Conservation (phyloP, 495 filamentous ascomycete species). For the Aspergillus indologenus region DNA sequence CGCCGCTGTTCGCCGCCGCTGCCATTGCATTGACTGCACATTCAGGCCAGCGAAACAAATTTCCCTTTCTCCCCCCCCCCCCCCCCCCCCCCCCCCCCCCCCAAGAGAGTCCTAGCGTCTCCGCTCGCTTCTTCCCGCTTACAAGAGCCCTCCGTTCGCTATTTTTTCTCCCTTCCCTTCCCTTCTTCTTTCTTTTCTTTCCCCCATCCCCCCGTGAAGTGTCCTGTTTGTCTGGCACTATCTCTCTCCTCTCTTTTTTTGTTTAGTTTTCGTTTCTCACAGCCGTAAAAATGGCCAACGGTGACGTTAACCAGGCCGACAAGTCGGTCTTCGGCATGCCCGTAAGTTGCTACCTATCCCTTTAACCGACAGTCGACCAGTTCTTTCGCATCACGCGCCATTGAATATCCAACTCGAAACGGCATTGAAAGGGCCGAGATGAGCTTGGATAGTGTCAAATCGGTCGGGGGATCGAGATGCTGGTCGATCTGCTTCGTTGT, state of each 20-base stretch:
- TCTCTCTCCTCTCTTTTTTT: slow-evolving; percentile 41
- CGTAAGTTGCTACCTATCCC: slow-evolving; percentile 34
- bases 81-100: slow-evolving; percentile 12
- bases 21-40: slow-evolving; percentile 7
- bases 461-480: not conserved
- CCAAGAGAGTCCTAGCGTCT: slow-evolving; percentile 31
- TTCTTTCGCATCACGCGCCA: slow-evolving; percentile 11
- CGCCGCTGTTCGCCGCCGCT: slow-evolving; percentile 11
- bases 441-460: not conserved
- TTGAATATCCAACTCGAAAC: not conserved
- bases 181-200: slow-evolving; percentile 33
- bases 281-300: slow-evolving; percentile 49
- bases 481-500: slow-evolving; percentile 2
- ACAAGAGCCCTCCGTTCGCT: slow-evolving; percentile 41
- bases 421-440: not conserved
- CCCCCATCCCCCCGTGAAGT: slow-evolving; percentile 37
- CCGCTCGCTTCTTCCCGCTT: slow-evolving; percentile 43
- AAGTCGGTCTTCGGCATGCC: slow-evolving; percentile 91
- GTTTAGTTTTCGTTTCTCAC: slow-evolving; percentile 37
- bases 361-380: slow-evolving; percentile 11
- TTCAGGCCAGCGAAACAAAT: slow-evolving; percentile 13
- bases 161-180: slow-evolving; percentile 38
- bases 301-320: slow-evolving; percentile 54
- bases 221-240: slow-evolving; percentile 39
- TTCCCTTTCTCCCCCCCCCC: not conserved